Percentiles rank a stretch among this genome's conserved stretches.
Evolutionary conservation across 805 yeast species (phyloP).

Genomic region (Yarrowia sp.): DNA sequence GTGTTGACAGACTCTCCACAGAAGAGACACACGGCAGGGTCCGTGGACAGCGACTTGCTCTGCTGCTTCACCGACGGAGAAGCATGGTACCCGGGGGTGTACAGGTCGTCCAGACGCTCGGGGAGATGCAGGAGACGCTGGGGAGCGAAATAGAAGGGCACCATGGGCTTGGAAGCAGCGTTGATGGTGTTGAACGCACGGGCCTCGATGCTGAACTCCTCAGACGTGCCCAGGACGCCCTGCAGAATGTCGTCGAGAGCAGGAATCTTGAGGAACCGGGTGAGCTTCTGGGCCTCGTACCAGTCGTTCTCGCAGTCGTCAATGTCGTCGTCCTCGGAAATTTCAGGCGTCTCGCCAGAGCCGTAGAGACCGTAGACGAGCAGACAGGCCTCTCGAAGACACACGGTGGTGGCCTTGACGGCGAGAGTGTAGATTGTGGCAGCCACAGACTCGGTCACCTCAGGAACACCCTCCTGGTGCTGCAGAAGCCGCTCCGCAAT

Average conservation of each 20-base stretch:
- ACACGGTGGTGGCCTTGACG: conserved; percentile 65
- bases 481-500: conserved; percentile 38
- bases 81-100: conserved; percentile 52
- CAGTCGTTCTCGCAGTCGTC: conserved; percentile 44
- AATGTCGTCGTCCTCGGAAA: conserved; percentile 36
- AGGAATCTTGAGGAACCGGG: conserved; percentile 57
- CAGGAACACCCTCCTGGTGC: conserved; percentile 20
- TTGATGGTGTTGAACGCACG: conserved; percentile 16
- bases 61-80: conserved; percentile 16
- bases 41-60: conserved; percentile 51
- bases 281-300: conserved; percentile 63
- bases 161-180: conserved; percentile 23
- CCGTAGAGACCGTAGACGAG: conserved; percentile 63
- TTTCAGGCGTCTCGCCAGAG: conserved; percentile 50
- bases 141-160: conserved; percentile 7
- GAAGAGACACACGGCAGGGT: conserved; percentile 85
- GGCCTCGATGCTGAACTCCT: conserved; percentile 13
- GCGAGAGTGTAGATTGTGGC: conserved; percentile 58
- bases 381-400: conserved; percentile 67
- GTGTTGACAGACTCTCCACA: conserved; percentile 61
- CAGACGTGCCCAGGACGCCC: conserved; percentile 2
- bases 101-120: conserved; percentile 67
- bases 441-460: conserved; percentile 37
- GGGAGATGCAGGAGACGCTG: conserved; percentile 61
- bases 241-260: conserved; percentile 46